Percentiles rank a stretch among this genome's conserved stretches.
Evolutionary conservation across 2,329 filamentous ascomycete genomes (phyloP).

Genomic region (Hypoxylon sp.): DNA sequence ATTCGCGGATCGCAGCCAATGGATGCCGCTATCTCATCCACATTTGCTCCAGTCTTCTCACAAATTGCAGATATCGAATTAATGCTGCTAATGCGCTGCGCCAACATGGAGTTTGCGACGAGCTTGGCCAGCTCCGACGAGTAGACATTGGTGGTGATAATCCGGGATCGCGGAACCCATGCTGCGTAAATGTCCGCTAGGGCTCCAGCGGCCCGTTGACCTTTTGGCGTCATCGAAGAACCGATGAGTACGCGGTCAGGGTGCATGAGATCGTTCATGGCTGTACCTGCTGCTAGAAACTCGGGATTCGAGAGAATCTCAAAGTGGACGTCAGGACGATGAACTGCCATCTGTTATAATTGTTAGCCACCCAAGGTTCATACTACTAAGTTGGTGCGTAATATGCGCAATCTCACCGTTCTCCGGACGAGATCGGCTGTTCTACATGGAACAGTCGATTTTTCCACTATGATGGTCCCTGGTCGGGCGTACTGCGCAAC

Average conservation of each 20-base stretch:
- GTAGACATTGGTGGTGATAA: conserved; percentile 81
- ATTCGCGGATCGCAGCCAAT: conserved; percentile 80
- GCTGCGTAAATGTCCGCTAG: conserved; percentile 77
- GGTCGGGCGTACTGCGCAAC: conserved; percentile 77
- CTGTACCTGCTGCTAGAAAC: conserved; percentile 84
- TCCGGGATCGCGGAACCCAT: conserved; percentile 78
- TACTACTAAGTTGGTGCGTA: not conserved
- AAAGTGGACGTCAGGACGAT: conserved; percentile 75
- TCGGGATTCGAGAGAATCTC: conserved; percentile 87
- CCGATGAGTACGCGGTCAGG: conserved; percentile 85
- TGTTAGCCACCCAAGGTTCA: conserved; percentile 7
- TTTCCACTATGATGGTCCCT: conserved; percentile 84
- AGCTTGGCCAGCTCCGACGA: conserved; percentile 86
- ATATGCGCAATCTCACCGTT: conserved; percentile 66
- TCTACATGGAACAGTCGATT: conserved; percentile 83
- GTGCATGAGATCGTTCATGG: conserved; percentile 77
- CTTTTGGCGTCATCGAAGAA: conserved; percentile 72
- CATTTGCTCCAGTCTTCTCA: conserved; percentile 80
- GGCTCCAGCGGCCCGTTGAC: conserved; percentile 72
- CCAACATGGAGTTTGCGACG: conserved; percentile 84
- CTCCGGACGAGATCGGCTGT: conserved; percentile 79
- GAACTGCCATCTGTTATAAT: conserved; percentile 64
- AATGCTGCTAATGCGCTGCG: conserved; percentile 85
- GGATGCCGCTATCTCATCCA: conserved; percentile 78
- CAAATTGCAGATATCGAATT: conserved; percentile 87